Conservation (phyloP, 2,329 filamentous ascomycete genomes). For the Penicillium sp. region DNA sequence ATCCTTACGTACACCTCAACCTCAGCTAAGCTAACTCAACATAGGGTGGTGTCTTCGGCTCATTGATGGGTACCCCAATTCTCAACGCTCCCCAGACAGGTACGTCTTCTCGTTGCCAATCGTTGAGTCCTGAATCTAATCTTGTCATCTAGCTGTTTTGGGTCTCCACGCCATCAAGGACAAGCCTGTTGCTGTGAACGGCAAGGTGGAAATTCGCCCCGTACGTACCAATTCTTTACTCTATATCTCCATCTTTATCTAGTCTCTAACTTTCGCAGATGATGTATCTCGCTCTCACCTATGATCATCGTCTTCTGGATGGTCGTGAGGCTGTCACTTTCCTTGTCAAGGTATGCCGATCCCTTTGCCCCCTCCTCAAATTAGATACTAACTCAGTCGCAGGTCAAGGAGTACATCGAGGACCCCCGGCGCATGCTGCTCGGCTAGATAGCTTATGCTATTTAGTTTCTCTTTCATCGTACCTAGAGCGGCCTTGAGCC, state of each 20-base stretch:
- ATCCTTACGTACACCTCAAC: neutral
- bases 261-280: constrained; percentile 51
- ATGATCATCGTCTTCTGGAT: constrained; percentile 93
- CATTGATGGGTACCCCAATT: constrained; percentile 94
- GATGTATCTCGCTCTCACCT: constrained; percentile 98
- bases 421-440: constrained; percentile 90
- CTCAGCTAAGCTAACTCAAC: constrained; percentile 13
- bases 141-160: constrained; percentile 59
- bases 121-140: neutral
- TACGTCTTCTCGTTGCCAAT: constrained; percentile 23
- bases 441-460: constrained; percentile 28
- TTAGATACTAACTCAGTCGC: constrained; percentile 14
- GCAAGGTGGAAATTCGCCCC: constrained; percentile 89
- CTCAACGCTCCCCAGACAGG: constrained; percentile 93
- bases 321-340: constrained; percentile 95
- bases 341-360: constrained; percentile 66
- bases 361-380: neutral
- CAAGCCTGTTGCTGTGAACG: constrained; percentile 80
- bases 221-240: constrained; percentile 38
- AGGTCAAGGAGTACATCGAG: constrained; percentile 93
- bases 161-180: constrained; percentile 97
- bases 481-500: constrained; percentile 17
- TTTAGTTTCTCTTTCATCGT: constrained; percentile 14
- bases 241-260: neutral
- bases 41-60: constrained; percentile 85